Evolutionary conservation across 352 stramenopile genomes (phyloP).

Genomic region (Peronospora tabacina): DNA sequence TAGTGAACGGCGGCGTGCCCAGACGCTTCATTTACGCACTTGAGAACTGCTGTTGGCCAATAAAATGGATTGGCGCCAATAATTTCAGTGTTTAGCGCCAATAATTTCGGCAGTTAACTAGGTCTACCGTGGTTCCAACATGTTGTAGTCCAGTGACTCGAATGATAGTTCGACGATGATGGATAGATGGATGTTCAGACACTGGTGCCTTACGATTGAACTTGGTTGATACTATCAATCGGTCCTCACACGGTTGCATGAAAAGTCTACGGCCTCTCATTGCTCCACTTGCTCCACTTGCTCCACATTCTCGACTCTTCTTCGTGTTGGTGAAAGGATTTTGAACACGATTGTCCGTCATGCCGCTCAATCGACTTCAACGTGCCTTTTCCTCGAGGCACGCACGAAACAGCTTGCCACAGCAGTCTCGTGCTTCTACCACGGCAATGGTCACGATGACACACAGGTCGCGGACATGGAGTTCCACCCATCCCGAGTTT

Average conservation of each 20-base stretch:
- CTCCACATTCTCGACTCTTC: constrained; percentile 10
- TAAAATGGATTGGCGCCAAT: too few relatives aligned
- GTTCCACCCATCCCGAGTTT: constrained; percentile 28
- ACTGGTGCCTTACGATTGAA: too few relatives aligned
- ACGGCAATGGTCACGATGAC: neutral
- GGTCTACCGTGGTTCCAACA: too few relatives aligned
- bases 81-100: too few relatives aligned
- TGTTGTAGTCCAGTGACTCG: too few relatives aligned
- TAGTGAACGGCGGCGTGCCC: constrained; percentile 36
- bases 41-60: too few relatives aligned
- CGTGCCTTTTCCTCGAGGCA: constrained; percentile 15
- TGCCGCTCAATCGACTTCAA: constrained; percentile 19
- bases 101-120: too few relatives aligned
- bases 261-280: neutral
- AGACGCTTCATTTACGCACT: constrained; percentile 28
- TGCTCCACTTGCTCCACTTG: too few relatives aligned
- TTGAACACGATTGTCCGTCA: neutral
- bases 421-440: neutral
- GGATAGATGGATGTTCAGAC: too few relatives aligned
- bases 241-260: neutral
- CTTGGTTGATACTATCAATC: neutral
- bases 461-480: constrained; percentile 15
- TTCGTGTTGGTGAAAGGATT: neutral
- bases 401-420: neutral
- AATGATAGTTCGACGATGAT: too few relatives aligned